These are phyloP conservation scores for Phlyctochytrium planicorne DNA, from an alignment of 192 early-diverging fungal species.

Conservation along the genomic window DNA sequence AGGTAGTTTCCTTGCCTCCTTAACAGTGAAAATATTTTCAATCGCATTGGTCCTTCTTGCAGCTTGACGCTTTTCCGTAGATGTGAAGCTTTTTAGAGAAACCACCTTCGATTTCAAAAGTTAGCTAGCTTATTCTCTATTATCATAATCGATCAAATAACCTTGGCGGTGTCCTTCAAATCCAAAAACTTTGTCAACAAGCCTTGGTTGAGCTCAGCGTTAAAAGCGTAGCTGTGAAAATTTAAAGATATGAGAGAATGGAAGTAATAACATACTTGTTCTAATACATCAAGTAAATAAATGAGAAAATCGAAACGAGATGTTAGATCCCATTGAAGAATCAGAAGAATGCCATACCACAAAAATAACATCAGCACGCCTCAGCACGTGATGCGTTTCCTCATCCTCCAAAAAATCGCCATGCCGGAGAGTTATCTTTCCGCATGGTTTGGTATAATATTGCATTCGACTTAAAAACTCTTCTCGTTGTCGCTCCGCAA, in stretches of 20 bases:
- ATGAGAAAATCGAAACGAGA: neutral
- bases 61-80: conserved; percentile 69
- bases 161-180: conserved; percentile 78
- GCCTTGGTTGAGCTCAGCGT: conserved; percentile 76
- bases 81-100: conserved; percentile 82
- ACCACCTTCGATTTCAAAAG: conserved; percentile 65
- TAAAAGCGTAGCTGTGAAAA: conserved; percentile 73
- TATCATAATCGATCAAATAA: conserved; percentile 59
- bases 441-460: conserved; percentile 49
- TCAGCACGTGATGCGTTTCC: conserved; percentile 66
- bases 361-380: conserved; percentile 85
- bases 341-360: no score
- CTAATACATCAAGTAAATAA: neutral
- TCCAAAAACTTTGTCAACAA: conserved; percentile 87
- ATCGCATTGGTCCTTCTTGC: conserved; percentile 58
- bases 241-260: neutral
- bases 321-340: no score
- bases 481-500: conserved; percentile 73
- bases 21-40: conserved; percentile 50
- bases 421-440: conserved; percentile 62
- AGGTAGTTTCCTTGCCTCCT: conserved; percentile 35
- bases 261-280: conserved; percentile 17
- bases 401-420: conserved; percentile 85
- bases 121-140: neutral
- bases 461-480: conserved; percentile 85